These are phyloP conservation scores for Apophysomyces elegans DNA, from an alignment of 371 early-diverging fungal genomes.

Conservation along the genomic window DNA sequence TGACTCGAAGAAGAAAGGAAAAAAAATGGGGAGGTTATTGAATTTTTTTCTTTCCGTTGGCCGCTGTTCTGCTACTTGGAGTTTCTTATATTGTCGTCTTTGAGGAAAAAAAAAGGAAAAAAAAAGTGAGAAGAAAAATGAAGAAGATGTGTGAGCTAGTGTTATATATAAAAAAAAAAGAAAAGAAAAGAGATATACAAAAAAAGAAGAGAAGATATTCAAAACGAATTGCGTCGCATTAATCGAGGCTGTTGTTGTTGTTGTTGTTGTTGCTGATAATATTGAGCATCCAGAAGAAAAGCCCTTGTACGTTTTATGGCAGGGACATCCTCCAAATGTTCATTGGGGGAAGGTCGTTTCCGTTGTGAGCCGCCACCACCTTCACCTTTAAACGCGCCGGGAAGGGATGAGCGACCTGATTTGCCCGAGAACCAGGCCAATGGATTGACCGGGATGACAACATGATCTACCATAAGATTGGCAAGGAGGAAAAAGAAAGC, in stretches of 20 bases:
- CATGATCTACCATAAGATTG: conserved; percentile 23
- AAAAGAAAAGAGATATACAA: not conserved
- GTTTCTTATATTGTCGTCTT: too few species aligned
- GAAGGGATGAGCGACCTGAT: not conserved
- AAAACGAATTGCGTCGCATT: not conserved
- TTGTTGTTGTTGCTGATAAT: not conserved
- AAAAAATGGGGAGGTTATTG: not conserved
- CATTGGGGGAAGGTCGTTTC: not conserved
- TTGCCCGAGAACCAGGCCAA: not conserved
- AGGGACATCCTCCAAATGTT: not conserved
- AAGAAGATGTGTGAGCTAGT: not conserved
- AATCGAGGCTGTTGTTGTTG: not conserved
- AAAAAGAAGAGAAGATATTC: not conserved
- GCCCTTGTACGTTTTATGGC: conserved; percentile 7
- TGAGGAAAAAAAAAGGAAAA: too few species aligned
- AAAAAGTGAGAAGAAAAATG: too few species aligned
- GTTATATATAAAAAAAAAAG: not conserved
- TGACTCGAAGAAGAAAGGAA: not conserved
- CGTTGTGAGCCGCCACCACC: not conserved
- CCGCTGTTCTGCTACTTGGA: not conserved
- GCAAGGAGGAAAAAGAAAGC: conserved; percentile 25
- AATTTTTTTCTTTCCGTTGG: not conserved
- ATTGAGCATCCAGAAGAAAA: not conserved
- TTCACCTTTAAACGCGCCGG: conserved; percentile 14
- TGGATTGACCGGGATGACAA: conserved; percentile 11